Conservation (phyloP, 129 eudicot species). For the Deinandra increscens region DNA sequence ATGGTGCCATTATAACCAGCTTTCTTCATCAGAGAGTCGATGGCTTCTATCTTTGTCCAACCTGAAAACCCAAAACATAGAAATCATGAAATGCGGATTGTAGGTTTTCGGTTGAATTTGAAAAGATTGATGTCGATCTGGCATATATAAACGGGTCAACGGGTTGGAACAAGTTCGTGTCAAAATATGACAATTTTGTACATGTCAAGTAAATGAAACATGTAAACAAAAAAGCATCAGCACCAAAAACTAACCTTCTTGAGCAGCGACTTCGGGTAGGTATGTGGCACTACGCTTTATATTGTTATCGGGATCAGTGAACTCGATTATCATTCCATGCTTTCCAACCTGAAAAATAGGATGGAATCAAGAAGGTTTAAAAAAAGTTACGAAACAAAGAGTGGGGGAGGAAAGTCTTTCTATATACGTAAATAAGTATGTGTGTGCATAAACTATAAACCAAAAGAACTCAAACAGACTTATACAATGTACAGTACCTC, state of each 20-base stretch:
- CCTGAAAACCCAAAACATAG: conserved; percentile 39
- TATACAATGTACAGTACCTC: conserved; percentile 51
- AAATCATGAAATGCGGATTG: neutral
- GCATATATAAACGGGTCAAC: neutral
- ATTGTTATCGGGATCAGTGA: conserved; percentile 68
- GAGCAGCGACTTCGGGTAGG: conserved; percentile 85
- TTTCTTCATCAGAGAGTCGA: conserved; percentile 67
- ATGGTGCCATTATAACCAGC: conserved; percentile 79
- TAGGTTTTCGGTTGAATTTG: neutral
- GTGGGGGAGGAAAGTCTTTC: neutral
- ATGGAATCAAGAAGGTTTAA: neutral
- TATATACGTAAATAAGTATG: neutral
- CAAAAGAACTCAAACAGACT: neutral
- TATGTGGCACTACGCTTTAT: conserved; percentile 83
- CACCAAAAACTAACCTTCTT: conserved; percentile 60
- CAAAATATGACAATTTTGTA: neutral
- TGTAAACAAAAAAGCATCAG: neutral
- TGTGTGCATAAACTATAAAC: neutral
- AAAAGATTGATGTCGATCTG: neutral
- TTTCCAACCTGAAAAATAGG: conserved; percentile 57
- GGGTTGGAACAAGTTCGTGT: neutral
- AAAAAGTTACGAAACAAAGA: neutral
- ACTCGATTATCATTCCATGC: conserved; percentile 87
- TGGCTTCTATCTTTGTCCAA: conserved; percentile 81
- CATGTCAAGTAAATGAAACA: neutral